Evolutionary conservation across 441 rosid species (phyloP).

Genomic region (Mallotus japonicus): DNA sequence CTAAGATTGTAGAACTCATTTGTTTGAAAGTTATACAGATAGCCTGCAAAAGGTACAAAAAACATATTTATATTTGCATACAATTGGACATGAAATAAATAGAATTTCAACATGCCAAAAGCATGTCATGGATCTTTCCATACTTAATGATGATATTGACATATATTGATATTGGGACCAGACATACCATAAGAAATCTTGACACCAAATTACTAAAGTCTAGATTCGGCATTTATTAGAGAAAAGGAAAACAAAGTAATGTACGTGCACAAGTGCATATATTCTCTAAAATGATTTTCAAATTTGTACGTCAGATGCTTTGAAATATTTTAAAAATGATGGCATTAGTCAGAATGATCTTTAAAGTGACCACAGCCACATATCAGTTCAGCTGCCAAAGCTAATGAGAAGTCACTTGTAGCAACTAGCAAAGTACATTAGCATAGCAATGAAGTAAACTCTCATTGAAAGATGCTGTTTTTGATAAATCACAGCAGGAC

Average conservation of each 20-base stretch:
- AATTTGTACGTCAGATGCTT: too few relatives aligned
- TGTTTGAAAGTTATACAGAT: slow-evolving; percentile 83
- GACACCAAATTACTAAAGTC: not conserved
- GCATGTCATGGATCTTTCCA: slow-evolving; percentile 1
- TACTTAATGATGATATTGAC: not conserved
- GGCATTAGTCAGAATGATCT: too few relatives aligned
- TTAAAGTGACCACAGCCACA: too few relatives aligned
- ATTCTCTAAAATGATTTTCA: too few relatives aligned
- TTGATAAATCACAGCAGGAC: not conserved
- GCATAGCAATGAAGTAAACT: not conserved
- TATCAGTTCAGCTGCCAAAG: too few relatives aligned
- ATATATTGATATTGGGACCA: not conserved
- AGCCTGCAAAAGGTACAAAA: slow-evolving; percentile 50
- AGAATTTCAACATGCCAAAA: slow-evolving; percentile 7
- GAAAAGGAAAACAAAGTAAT: not conserved
- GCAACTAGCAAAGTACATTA: not conserved
- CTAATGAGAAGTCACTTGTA: not conserved
- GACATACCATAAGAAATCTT: not conserved
- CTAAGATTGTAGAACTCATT: slow-evolving; percentile 92
- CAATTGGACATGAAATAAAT: not conserved
- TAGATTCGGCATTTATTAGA: not conserved
- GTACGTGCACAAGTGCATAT: not conserved
- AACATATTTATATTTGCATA: slow-evolving; percentile 6
- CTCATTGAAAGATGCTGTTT: not conserved
- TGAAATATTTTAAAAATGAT: not conserved